A percentile compares a stretch with the other conserved stretches of the same genome.
phyloP scores from a whole-genome alignment of 2,329 filamentous ascomycete species.

The Fusarium siculi region DNA sequence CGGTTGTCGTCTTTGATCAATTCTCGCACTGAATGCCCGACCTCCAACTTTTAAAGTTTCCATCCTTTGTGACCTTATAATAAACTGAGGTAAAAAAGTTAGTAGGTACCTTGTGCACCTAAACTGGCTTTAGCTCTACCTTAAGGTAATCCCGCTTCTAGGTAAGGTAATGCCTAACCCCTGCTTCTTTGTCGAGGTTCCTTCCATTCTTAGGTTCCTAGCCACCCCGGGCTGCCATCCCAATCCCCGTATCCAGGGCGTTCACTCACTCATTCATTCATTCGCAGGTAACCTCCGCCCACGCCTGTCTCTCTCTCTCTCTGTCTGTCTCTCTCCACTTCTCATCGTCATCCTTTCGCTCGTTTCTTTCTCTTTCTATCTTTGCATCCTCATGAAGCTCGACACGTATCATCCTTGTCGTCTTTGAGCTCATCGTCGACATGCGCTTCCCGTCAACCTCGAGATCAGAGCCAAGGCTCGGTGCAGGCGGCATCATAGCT shows the following conservation, averaged over 20 bases:
- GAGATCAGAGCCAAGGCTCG: conserved; percentile 15
- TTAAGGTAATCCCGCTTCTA: conserved; percentile 4
- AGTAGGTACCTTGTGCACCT: background rate
- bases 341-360: conserved; percentile 7
- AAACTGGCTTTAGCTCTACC: conserved; percentile 14
- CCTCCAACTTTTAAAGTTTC: conserved; percentile 19
- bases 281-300: conserved; percentile 8
- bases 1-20: background rate
- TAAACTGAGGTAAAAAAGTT: background rate
- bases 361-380: conserved; percentile 11
- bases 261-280: background rate
- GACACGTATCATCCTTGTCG: conserved; percentile 13
- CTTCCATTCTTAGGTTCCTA: conserved; percentile 20
- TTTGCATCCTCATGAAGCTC: conserved; percentile 32
- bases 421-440: conserved; percentile 33
- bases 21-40: background rate
- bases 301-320: background rate
- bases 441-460: conserved; percentile 35
- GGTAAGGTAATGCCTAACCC: background rate
- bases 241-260: background rate
- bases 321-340: background rate
- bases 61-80: background rate
- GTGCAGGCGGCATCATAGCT: conserved; percentile 36
- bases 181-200: conserved; percentile 9
- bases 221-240: conserved; percentile 3